Base-by-base conservation (phyloP, 2,329 filamentous ascomycete genomes). In the Lachnellula arida region DNA sequence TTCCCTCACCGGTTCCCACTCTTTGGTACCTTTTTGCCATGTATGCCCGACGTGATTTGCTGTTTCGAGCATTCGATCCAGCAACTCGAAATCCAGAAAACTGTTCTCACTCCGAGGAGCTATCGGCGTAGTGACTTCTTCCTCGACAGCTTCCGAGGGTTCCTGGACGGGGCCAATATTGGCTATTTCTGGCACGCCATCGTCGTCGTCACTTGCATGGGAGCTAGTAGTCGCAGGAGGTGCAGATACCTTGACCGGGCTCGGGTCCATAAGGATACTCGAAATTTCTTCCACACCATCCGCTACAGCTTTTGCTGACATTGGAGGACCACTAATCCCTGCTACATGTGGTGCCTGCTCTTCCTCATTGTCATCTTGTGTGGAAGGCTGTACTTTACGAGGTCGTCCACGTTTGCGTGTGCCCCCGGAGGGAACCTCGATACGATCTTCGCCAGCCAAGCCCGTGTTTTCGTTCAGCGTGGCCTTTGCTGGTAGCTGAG, bases 251-350 rank as follows among this genome's bases (percentile, higher is more conserved):
- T 60, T 60, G 12, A 55, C 14, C 2, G 58, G 62, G 42, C 57
- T 58, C 8, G 59, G 60, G 22, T 56, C 51, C 39, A 52, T 22
- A 3, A 61, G 32, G 9, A 57, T 56, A 14, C 51, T 53, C 12
- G 22, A 52, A 4, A 56, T 8, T 2, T 42, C 54, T 37, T 47
- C 42, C 23, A 37, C 23, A 15, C 37, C 32, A 6, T 8, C 54
- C n/a, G 25, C 49, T 22, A n/a, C 5, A 46, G 19, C 12, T 15
- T 14, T 23, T 23, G 42, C 32, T 5, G 32, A 39, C 12, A 14
- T 7, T 15, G 9, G 37, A 17, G 5, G 37, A 17, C 6, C 1
- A 12, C 14, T 40, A 5, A 17, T n/a, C 4, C 5, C 37, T 40
- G 37, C 37, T 40, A 40, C 15, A 3, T 4, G 7, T 17, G 37